Conservation (phyloP, 305 asterid species). For the Fraxinus dipetala region DNA sequence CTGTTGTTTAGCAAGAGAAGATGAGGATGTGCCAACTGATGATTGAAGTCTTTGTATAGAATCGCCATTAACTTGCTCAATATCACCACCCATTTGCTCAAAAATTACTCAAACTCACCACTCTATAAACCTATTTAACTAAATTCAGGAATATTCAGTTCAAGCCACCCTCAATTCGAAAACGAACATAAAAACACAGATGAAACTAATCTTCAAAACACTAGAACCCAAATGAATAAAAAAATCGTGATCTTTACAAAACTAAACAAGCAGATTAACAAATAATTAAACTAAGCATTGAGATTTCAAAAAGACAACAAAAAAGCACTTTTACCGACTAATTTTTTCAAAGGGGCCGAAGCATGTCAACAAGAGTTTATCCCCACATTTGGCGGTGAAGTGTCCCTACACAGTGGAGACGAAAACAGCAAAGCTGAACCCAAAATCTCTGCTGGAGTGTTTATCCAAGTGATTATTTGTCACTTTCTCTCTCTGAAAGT, state of each 20-base stretch:
- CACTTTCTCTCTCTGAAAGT: constrained; percentile 30
- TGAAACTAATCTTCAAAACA: constrained; percentile 16
- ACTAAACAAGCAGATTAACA: constrained; percentile 9
- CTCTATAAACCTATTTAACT: constrained; percentile 3
- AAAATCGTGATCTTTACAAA: constrained; percentile 2
- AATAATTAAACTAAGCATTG: neutral
- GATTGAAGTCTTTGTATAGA: constrained; percentile 64
- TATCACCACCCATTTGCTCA: constrained; percentile 58
- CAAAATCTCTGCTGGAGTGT: constrained; percentile 9
- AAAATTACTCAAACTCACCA: constrained; percentile 10
- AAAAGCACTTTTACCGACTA: constrained; percentile 28
- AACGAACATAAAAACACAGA: constrained; percentile 5
- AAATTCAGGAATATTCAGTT: constrained; percentile 17
- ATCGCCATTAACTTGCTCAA: constrained; percentile 49
- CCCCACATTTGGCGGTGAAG: constrained; percentile 34
- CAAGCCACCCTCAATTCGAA: constrained; percentile 17
- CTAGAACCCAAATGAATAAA: constrained; percentile 16
- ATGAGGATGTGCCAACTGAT: constrained; percentile 65
- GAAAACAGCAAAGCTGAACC: constrained; percentile 12
- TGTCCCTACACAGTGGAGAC: constrained; percentile 12
- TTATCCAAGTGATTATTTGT: neutral
- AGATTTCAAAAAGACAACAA: neutral
- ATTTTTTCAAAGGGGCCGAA: constrained; percentile 16
- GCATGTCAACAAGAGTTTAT: constrained; percentile 28
- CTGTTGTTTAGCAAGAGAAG: constrained; percentile 49